A percentile compares a stretch with the other conserved stretches of the same genome.
phyloP scores from a whole-genome alignment of 169 alveolate species.

The Cryptosporidium parvum region DNA sequence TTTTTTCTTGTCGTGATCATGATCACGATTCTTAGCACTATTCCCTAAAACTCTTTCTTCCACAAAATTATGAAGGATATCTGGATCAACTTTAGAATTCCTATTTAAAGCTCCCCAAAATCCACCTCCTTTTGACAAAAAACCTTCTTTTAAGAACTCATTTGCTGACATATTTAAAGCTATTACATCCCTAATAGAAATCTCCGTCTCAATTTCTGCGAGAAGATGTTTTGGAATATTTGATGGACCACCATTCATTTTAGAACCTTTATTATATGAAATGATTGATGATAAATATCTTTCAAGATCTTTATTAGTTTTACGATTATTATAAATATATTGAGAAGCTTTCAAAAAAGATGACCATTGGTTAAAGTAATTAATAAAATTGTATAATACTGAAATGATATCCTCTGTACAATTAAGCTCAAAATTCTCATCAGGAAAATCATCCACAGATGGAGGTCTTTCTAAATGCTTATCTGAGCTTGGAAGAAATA shows the following conservation, averaged over 20 bases:
- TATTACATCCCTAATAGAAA: conserved; percentile 46
- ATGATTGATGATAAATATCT: conserved; percentile 15
- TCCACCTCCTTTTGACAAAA: conserved; percentile 14
- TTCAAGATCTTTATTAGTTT: conserved; percentile 7
- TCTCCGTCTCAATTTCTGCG: conserved; percentile 32
- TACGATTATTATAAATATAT: conserved; percentile 38
- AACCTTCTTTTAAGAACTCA: conserved; percentile 25
- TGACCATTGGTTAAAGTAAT: conserved; percentile 64
- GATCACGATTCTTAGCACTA: not conserved
- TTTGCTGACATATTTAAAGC: conserved; percentile 65
- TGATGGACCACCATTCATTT: conserved; percentile 11
- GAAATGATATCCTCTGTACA: conserved; percentile 36
- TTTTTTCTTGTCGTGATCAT: not conserved
- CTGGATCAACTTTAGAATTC: not conserved
- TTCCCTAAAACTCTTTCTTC: not conserved
- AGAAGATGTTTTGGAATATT: conserved; percentile 12
- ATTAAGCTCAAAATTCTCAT: conserved; percentile 22
- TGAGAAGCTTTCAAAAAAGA: conserved; percentile 55
- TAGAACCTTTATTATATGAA: not conserved
- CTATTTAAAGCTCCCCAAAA: conserved; percentile 8
- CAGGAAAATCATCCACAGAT: not conserved
- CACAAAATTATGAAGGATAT: not conserved
- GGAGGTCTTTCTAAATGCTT: conserved; percentile 12
- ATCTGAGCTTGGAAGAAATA: conserved; percentile 48
- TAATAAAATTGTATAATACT: conserved; percentile 39